Evolutionary conservation across 192 early-diverging fungal species (phyloP), one percentile per base, ranked within the genome.

Genomic region (Gryganskiella cystojenkinii): DNA sequence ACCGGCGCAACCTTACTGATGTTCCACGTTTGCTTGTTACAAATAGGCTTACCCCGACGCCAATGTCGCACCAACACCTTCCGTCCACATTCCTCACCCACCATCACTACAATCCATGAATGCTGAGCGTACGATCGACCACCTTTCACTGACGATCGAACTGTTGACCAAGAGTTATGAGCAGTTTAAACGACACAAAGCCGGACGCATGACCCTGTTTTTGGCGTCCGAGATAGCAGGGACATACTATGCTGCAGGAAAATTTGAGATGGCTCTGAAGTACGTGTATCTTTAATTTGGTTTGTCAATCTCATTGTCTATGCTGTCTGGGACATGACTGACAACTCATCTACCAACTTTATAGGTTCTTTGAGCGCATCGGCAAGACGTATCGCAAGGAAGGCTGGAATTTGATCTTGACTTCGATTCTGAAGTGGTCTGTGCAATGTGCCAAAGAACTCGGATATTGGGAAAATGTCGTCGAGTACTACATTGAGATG

Each of bases 121-220:
- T 25, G 81, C 72, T 17, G 91, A 92, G 70, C 67, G 83, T 44
- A 52, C 59, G 22, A 52, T 92, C 15, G 92, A 93, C 75, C 92
- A 95, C 64, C 81, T 89, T 10, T 64, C 82, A 13, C 31, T 89
- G 14, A 90, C 93, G 7, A 94, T 96, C 59, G 94, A 95, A 58
- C 71, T 96, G 3, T 67, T 96, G n/a, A 95, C 94, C 7, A 95
- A 95, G 65, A 89, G 93, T n/a, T 96, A 96, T 62, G 95, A 96
- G 50, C 90, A 92, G 45, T 96, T 96, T 69, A 95, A 95, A 68
- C 80, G 83, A 49, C 74, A 90, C 30, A 90, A 89, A 43, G 80
- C 82, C 46, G 87, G 89, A 17, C 87, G 95, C 11, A 93, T 93
- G 90, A 96, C 94, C 0, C 71, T 95, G 2, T 96, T 88, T 62